Evolutionary conservation across 1,284 basidiomycete species (phyloP), one percentile per base, ranked within the genome.

Genomic region (Calocybe gambosa): DNA sequence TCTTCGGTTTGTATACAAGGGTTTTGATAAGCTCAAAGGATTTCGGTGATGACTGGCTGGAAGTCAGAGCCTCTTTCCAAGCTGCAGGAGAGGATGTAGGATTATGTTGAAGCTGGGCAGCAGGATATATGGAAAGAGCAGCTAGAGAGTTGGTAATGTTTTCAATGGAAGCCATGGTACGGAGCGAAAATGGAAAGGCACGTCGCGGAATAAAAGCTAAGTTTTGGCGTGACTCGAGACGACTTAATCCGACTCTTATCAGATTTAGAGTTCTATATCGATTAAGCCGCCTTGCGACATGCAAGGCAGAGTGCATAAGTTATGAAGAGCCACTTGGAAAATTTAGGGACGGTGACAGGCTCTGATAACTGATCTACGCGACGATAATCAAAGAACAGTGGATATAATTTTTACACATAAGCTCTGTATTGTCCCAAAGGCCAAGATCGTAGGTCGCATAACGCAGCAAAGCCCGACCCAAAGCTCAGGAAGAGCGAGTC

Each of bases 1-100:
- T 92, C 67, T 92, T 92, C 29, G 90, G 89, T 61, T 93, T 93
- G 78, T 88, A 92, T 45, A 92, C 85, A 55, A 93, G 78, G 28
- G 84, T 88, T 67, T 93, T 92, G 62, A 85, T 75, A 55, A 88
- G 71, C 61, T 87, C 77, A 60, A 85, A 88, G 5, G 70, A 67
- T 42, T 67, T 62, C 1, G 87, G 84, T 26, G 74, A 69, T 20
- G 71, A 64, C 25, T 70, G 50, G 40, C 64, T 63, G 5, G 73
- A 68, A 47, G 70, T 65, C 55, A 90, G 64, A 29, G 78, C 75
- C 42, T 81, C 78, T 54, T 75, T 75, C 88, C 87, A 90, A 37
- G 76, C 63, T 1, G 77, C 73, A 0, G 83, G 85, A 37, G 85
- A 85, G 49, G 69, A 73, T 1, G 82, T 72, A 29, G 73, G 63